Evolutionary conservation across 2,329 filamentous ascomycete species (phyloP), one percentile per base, ranked within the genome.

Genomic region (Xylaria sp.): DNA sequence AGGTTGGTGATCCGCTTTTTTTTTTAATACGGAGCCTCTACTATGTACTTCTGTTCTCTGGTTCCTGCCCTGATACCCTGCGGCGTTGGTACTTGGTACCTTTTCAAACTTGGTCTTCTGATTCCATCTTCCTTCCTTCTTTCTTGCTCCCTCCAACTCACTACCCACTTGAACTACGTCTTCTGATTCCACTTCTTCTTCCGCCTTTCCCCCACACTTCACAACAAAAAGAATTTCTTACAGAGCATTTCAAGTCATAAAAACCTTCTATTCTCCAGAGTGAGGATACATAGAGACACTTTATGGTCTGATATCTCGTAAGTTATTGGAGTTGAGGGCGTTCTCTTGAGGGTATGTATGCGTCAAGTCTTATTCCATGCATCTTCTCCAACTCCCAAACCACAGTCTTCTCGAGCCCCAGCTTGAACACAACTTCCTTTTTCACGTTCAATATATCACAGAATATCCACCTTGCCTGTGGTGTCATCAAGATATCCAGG

Each of bases 1-100:
- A 50, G 65, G 55, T 60, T 60, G 21, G 29, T 51, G 65, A 68
- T 65, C 40, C 42, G n/a, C 29, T 32, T 60, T 60, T 68, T 50
- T 9, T 21, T 27, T 13, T 16, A 13, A 51, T 18, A 58, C n/a
- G 23, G 21, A 23, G 4, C 1, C 12, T 3, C 16, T 2, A 10
- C 10, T 53, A 10, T 13, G 35, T 13, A 44, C 5, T 57, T 21
- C 21, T 13, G 9, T 48, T 23, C 25, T 13, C 21, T 48, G 21
- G 12, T 25, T 48, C 3, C 8, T 23, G 3, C 12, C 21, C 10
- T 23, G 44, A 23, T 8, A 23, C n/a, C 18, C 44, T 23, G n/a
- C 3, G 44, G n/a, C 23, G 37, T 18, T 27, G 61, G 61, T 29
- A 50, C 23, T 29, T 2, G 51, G 42, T 58, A 68, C 58, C 18